phyloP scores from a whole-genome alignment of 805 yeast genomes.

The Clavispora carvajalis region DNA sequence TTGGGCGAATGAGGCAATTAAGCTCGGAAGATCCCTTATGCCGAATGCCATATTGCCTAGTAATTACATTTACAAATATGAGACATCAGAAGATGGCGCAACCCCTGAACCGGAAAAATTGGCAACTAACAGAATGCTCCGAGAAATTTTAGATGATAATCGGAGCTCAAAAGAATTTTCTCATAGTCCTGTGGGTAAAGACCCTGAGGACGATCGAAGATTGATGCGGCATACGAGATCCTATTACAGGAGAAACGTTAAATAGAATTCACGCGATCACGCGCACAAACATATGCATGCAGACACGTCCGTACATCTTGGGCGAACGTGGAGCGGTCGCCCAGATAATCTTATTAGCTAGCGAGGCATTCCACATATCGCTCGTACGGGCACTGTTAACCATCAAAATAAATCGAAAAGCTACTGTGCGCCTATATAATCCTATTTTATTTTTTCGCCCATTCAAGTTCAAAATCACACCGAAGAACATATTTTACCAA shows the following conservation, averaged over 20 bases:
- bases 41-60: slow-evolving; percentile 43
- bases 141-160: slow-evolving; percentile 21
- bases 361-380: neutral
- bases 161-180: slow-evolving; percentile 5
- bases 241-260: slow-evolving; percentile 24
- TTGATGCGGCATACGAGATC: slow-evolving; percentile 35
- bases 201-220: slow-evolving; percentile 26
- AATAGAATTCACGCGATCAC: neutral
- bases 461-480: too few relatives aligned
- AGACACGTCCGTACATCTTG: neutral
- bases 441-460: too few relatives aligned
- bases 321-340: neutral
- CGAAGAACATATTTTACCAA: too few relatives aligned
- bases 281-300: neutral
- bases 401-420: too few relatives aligned
- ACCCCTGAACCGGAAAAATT: slow-evolving; percentile 4
- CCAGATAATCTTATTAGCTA: neutral
- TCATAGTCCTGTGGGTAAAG: slow-evolving; percentile 19
- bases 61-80: slow-evolving; percentile 28
- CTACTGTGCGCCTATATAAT: too few relatives aligned
- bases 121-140: slow-evolving; percentile 27
- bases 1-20: slow-evolving; percentile 63
- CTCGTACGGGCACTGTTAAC: too few relatives aligned
- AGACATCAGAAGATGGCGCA: neutral
- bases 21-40: slow-evolving; percentile 57